Base-by-base conservation (phyloP, 2,329 filamentous ascomycete genomes). In the Scedosporium boydii region DNA sequence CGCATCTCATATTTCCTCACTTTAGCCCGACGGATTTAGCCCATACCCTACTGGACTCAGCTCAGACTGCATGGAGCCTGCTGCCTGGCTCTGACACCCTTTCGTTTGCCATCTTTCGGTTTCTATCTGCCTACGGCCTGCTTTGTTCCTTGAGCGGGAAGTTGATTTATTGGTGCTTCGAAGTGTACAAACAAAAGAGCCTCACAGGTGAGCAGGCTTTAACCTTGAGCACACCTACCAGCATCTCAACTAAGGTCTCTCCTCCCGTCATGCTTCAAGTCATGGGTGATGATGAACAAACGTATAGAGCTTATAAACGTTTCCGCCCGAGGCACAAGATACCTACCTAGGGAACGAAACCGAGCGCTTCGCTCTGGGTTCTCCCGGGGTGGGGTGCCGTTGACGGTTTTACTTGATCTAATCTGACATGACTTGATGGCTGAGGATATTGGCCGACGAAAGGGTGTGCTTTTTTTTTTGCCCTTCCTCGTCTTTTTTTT, bases 391-490 rank as follows among this genome's bases (percentile, higher is more conserved):
- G 61, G 56, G 62, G 23, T 64, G 66, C 70, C 72, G 64, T 69
- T 76, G 74, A 75, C 63, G 63, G 64, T 68, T 75, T 79, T 77
- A 85, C 82, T 85, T 85, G 82, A 86, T 85, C 83, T 85, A 85
- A 85, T 85, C 82, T 85, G 82, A 85, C 71, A 75, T 72, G 61
- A 65, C 68, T 56, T 63, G 42, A 46, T 26, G 16, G 3, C 29
- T 16, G 27, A n/a, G 12, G 10, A 41, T 7, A 16, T 59, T 38
- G 57, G 16, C 38, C 3, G 34, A 26, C 7, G 23, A 27, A 14
- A 10, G 27, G 18, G 7, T 4, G 23, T n/a, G 21, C 55, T 26
- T 27, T 58, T 58, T 58, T 27, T 12, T 5, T 16, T 57, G 9
- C 2, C 23, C 23, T 23, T 23, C 7, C 4, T 4, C 9, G 14